Evolutionary conservation across 768 basidiomycete genomes (phyloP).

Genomic region (Mycena crocata): DNA sequence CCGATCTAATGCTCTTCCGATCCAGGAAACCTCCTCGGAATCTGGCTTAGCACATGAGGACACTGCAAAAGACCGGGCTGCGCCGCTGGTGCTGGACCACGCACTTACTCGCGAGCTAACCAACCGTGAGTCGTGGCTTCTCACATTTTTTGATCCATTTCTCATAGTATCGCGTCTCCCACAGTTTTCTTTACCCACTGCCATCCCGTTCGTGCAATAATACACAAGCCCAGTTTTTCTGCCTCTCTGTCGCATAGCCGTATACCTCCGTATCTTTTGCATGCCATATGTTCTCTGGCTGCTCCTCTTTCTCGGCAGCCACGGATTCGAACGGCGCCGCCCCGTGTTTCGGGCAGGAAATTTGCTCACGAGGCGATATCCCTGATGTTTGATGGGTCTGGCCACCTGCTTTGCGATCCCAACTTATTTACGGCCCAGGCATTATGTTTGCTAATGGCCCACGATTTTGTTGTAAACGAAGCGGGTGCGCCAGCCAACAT

Average conservation of each 20-base stretch:
- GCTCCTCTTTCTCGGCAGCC: constrained; percentile 81
- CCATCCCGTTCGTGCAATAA: constrained; percentile 79
- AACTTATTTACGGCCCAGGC: constrained; percentile 81
- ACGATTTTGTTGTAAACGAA: constrained; percentile 66
- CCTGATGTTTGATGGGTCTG: constrained; percentile 79
- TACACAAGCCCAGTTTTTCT: constrained; percentile 85
- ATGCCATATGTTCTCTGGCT: constrained; percentile 82
- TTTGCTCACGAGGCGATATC: constrained; percentile 68
- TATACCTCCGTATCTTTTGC: constrained; percentile 77
- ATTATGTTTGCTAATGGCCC: constrained; percentile 76
- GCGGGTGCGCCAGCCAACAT: constrained; percentile 51
- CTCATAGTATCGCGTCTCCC: constrained; percentile 3
- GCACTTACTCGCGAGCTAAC: constrained; percentile 78
- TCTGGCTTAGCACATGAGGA: constrained; percentile 48
- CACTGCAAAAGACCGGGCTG: constrained; percentile 53
- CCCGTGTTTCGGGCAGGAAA: constrained; percentile 49
- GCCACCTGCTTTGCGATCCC: constrained; percentile 70
- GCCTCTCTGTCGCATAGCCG: constrained; percentile 72
- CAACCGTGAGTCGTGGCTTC: constrained; percentile 63
- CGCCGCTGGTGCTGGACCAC: constrained; percentile 65
- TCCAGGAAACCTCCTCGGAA: constrained; percentile 51
- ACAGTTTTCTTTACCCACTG: constrained; percentile 88
- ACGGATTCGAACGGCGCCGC: constrained; percentile 57
- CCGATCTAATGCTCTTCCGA: constrained; percentile 50
- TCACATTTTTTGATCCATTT: not conserved